Conservation (phyloP, 2,329 filamentous ascomycete species). For the Penicillium sp. region DNA sequence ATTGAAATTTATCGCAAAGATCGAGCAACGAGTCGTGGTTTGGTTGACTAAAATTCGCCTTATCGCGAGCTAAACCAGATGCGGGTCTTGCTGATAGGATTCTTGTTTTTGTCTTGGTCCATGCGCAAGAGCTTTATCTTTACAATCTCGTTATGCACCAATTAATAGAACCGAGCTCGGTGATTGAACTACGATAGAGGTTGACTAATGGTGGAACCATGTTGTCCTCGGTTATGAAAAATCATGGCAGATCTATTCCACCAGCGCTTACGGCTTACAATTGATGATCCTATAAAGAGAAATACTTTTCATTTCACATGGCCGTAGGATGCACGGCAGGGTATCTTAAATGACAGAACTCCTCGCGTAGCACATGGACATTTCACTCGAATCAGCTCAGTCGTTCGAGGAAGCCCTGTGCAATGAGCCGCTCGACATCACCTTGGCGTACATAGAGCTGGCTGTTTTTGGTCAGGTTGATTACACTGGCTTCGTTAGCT, state of each 20-base stretch:
- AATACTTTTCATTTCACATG: background rate
- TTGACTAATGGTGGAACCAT: no score
- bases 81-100: background rate
- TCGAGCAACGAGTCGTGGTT: background rate
- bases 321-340: slow-evolving; percentile 1
- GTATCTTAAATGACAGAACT: slow-evolving; percentile 17
- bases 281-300: no score
- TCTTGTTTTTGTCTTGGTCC: background rate
- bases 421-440: slow-evolving; percentile 89
- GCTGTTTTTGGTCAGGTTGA: slow-evolving; percentile 95
- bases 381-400: slow-evolving; percentile 56
- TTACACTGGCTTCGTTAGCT: slow-evolving; percentile 57
- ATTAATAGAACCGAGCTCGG: no score
- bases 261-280: no score
- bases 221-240: no score
- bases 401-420: slow-evolving; percentile 90
- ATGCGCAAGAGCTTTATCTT: no score
- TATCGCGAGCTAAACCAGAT: slow-evolving; percentile 8
- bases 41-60: slow-evolving; percentile 1
- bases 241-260: no score
- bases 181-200: no score
- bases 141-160: no score
- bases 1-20: no score
- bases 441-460: slow-evolving; percentile 96
- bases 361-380: background rate